phyloP scores from a whole-genome alignment of 495 filamentous ascomycete species.

The Evernia prunastri region DNA sequence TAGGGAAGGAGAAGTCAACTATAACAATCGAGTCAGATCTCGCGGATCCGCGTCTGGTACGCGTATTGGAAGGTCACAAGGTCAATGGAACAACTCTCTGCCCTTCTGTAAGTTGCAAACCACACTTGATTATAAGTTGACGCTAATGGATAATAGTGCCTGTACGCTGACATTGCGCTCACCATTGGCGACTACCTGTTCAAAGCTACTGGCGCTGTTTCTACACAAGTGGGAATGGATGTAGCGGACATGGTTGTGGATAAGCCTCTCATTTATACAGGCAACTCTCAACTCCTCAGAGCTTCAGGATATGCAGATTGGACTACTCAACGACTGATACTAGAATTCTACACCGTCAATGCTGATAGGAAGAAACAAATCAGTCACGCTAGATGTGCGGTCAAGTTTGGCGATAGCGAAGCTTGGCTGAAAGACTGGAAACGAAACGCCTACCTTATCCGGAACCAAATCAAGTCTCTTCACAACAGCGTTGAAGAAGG shows the following conservation, averaged over 20 bases:
- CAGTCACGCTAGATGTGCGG: constrained; percentile 45
- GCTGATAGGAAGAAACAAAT: constrained; percentile 42
- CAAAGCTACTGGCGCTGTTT: no score
- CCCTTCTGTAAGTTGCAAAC: constrained; percentile 46
- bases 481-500: constrained; percentile 30
- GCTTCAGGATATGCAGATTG: constrained; percentile 36
- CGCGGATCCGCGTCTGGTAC: constrained; percentile 50
- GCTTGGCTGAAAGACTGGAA: constrained; percentile 40
- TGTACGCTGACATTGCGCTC: no score
- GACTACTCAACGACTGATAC: constrained; percentile 28
- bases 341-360: constrained; percentile 40
- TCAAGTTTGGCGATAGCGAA: constrained; percentile 33
- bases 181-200: no score
- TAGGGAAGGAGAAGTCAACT: constrained; percentile 47
- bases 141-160: no score
- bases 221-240: no score
- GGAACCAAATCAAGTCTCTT: constrained; percentile 40
- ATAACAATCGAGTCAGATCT: constrained; percentile 65
- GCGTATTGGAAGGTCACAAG: constrained; percentile 61
- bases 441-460: constrained; percentile 41
- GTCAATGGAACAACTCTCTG: constrained; percentile 59
- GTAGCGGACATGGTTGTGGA: constrained; percentile 61
- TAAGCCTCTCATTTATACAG: constrained; percentile 61
- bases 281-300: constrained; percentile 44
- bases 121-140: no score